A percentile compares a stretch with the other conserved stretches of the same genome.
These are phyloP conservation scores for Cladosporium sp. DNA, from an alignment of 2,329 filamentous ascomycete genomes.

Conservation along the genomic window DNA sequence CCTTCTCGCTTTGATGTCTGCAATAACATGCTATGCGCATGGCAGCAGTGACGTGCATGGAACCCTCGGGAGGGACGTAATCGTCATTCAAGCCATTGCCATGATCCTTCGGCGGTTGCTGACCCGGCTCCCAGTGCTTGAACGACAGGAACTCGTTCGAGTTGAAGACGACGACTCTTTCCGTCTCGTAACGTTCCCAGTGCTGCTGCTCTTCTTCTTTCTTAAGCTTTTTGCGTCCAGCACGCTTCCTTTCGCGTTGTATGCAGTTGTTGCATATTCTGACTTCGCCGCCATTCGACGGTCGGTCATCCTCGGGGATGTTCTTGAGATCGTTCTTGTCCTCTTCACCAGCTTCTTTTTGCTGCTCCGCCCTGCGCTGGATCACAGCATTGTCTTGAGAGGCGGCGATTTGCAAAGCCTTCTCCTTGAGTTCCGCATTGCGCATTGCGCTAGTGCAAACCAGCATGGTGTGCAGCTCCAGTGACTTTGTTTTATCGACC, in stretches of 20 bases:
- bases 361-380: slow-evolving; percentile 38
- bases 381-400: slow-evolving; percentile 40
- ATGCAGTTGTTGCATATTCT: slow-evolving; percentile 92
- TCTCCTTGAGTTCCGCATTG: slow-evolving; percentile 60
- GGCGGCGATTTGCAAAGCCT: slow-evolving; percentile 62
- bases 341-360: slow-evolving; percentile 34
- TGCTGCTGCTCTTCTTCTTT: slow-evolving; percentile 88
- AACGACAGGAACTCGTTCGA: slow-evolving; percentile 83
- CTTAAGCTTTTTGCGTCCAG: slow-evolving; percentile 87
- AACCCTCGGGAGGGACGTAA: slow-evolving; percentile 46
- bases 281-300: slow-evolving; percentile 88
- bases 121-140: slow-evolving; percentile 52
- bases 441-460: slow-evolving; percentile 93
- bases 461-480: slow-evolving; percentile 75
- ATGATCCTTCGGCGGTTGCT: slow-evolving; percentile 23
- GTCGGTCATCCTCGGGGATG: slow-evolving; percentile 62
- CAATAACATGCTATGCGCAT: slow-evolving; percentile 99
- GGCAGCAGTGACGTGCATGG: slow-evolving; percentile 75
- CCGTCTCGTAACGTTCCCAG: slow-evolving; percentile 76
- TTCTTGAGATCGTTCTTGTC: slow-evolving; percentile 45
- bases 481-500: slow-evolving; percentile 64
- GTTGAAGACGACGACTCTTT: slow-evolving; percentile 86
- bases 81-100: slow-evolving; percentile 16
- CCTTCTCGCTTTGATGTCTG: slow-evolving; percentile 89
- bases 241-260: slow-evolving; percentile 82